Percentiles rank a stretch among this genome's conserved stretches.
Evolutionary conservation across 176 grass and related monocot genomes (phyloP).

Genomic region (Bolboschoenus planiculmis): DNA sequence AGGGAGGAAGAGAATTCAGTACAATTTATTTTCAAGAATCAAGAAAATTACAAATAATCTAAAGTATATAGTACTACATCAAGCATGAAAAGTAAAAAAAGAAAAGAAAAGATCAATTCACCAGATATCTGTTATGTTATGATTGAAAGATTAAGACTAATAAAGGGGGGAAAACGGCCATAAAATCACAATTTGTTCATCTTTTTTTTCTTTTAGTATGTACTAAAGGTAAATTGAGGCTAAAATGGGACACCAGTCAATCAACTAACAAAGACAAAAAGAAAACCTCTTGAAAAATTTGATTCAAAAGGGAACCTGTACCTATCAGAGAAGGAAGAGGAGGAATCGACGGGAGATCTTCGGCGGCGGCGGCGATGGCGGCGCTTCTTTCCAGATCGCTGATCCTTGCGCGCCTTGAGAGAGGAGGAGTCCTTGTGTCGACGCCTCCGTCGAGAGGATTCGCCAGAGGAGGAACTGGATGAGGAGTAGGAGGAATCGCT

Average conservation of each 20-base stretch:
- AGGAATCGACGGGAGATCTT: slow-evolving; percentile 3
- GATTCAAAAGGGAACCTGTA: neutral
- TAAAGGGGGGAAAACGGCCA: no score
- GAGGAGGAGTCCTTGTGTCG: slow-evolving; percentile 5
- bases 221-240: no score
- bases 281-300: no score
- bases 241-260: neutral
- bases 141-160: no score
- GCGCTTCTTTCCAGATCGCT: neutral
- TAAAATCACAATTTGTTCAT: no score
- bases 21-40: neutral
- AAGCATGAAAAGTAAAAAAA: no score
- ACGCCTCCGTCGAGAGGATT: neutral
- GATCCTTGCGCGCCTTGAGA: slow-evolving; percentile 14
- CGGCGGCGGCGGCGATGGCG: slow-evolving; percentile 1
- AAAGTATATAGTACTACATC: no score
- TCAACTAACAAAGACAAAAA: neutral
- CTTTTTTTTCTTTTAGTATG: no score
- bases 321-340: slow-evolving; percentile 10
- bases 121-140: no score
- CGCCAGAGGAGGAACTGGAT: neutral
- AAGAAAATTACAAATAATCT: neutral
- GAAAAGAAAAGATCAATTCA: no score
- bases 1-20: neutral
- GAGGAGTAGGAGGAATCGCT: neutral